A percentile compares a stretch with the other conserved stretches of the same genome.
Conservation (phyloP, 176 grass and related monocot species). For the Echinochloa phyllopogon region DNA sequence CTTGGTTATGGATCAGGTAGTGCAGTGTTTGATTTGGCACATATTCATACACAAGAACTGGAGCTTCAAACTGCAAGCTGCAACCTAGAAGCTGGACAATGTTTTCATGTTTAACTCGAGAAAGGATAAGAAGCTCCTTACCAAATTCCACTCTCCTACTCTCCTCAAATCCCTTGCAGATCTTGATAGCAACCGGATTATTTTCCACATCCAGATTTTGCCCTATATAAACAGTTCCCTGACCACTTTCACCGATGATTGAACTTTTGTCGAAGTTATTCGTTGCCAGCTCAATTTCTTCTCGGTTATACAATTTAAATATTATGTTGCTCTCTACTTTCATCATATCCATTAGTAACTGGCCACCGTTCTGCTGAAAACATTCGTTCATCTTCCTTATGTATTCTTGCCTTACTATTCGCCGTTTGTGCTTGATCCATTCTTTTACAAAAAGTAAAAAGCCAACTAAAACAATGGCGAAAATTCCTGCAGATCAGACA, state of each 20-base stretch:
- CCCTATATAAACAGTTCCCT: slow-evolving; percentile 40
- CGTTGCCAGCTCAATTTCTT: slow-evolving; percentile 12
- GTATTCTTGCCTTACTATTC: not conserved
- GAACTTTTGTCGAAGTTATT: not conserved
- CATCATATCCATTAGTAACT: slow-evolving; percentile 32
- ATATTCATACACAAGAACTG: slow-evolving; percentile 33
- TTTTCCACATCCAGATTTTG: not conserved
- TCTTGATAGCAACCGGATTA: slow-evolving; percentile 32
- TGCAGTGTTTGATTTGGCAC: not conserved
- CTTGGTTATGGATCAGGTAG: slow-evolving; percentile 1
- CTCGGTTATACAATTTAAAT: slow-evolving; percentile 1
- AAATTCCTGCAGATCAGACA: not conserved
- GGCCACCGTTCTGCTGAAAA: slow-evolving; percentile 19
- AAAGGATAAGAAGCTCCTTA: slow-evolving; percentile 48
- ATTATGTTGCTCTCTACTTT: not conserved
- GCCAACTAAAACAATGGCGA: not conserved
- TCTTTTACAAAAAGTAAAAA: slow-evolving; percentile 2
- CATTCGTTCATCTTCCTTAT: slow-evolving; percentile 7
- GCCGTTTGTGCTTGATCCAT: slow-evolving; percentile 1
- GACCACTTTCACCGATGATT: slow-evolving; percentile 27
- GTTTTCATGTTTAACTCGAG: slow-evolving; percentile 22
- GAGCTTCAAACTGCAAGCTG: slow-evolving; percentile 40
- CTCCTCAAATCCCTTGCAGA: slow-evolving; percentile 36
- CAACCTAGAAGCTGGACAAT: slow-evolving; percentile 50
- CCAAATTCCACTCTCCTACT: slow-evolving; percentile 30